A percentile compares a stretch with the other conserved stretches of the same genome.
Conservation (phyloP, 345 rosid species). For the Acer campestre region DNA sequence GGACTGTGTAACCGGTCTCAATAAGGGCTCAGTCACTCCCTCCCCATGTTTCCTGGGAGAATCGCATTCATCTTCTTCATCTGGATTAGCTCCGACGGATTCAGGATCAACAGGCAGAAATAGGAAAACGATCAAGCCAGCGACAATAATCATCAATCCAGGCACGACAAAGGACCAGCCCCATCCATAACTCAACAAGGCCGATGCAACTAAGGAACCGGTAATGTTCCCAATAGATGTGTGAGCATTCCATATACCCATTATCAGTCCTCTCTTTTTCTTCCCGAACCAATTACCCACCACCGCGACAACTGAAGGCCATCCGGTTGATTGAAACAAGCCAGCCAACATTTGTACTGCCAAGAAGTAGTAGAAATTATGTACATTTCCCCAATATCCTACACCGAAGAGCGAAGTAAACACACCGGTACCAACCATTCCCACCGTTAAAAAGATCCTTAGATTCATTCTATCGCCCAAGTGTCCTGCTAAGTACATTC, state of each 20-base stretch:
- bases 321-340: constrained; percentile 91
- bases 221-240: constrained; percentile 88
- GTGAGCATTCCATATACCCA: constrained; percentile 99
- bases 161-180: constrained; percentile 97
- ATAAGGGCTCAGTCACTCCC: constrained; percentile 50
- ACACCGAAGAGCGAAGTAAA: constrained; percentile 81
- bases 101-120: constrained; percentile 80
- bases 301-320: constrained; percentile 99
- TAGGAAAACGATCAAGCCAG: constrained; percentile 65
- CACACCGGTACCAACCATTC: constrained; percentile 90
- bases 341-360: constrained; percentile 76
- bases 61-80: constrained; percentile 45
- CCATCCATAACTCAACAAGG: constrained; percentile 84
- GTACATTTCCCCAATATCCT: constrained; percentile 79
- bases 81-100: constrained; percentile 59
- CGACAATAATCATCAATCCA: constrained; percentile 54
- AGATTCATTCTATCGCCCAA: constrained; percentile 87
- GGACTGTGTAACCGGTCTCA: constrained; percentile 39
- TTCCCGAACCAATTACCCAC: constrained; percentile 95
- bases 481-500: constrained; percentile 91
- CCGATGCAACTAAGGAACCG: constrained; percentile 81
- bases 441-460: constrained; percentile 73
- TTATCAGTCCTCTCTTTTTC: constrained; percentile 86
- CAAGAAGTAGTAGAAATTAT: constrained; percentile 70
- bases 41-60: constrained; percentile 54